Evolutionary conservation across 2,329 filamentous ascomycete species (phyloP), one percentile per base, ranked within the genome.

Genomic region (Fonsecaea pedrosoi): DNA sequence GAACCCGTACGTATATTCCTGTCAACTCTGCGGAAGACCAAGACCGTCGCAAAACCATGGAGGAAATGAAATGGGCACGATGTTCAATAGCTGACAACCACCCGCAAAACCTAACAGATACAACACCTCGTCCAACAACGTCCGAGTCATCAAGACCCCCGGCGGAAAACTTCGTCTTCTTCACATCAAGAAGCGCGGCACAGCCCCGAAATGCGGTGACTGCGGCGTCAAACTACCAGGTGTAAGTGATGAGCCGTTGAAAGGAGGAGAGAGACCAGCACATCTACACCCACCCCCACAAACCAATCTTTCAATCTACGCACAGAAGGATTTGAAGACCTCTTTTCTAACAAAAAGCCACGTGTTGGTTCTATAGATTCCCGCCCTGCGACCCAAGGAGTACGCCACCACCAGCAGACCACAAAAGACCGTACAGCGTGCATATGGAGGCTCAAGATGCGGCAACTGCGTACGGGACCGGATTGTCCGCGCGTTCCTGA

Each of bases 141-240:
- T 95, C 82, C 91, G 95, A 81, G 87, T 96, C 79, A 83, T 97
- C 84, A 95, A 95, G 89, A 99, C 95, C 75, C 95, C 96, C 76
- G 96, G 95, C 83, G 95, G 95, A 82, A 89, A 94, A 82, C 90
- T 97, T 79, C 90, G 95, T 82, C 90, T 97, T 81, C 91, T 98
- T 78, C 94, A 99, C 90, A 94, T 97, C 87, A 98, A 98, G 92
- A 99, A 99, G 92, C 92, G 90, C 83, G 95, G 94, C 77, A 96
- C 93, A 82, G 91, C 94, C 74, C 95, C 95, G 81, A 99, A 99
- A 89, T 99, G 95, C 82, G 92, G 96, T 88, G 95, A 99, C 88
- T 99, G 96, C 81, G 95, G 95, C 80, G 89, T 89, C 86, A 98
- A 98, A 87, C 91, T 99, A 79, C 89, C 92, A 81, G 95, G 95